These are phyloP conservation scores for Vanderwaltozyma yarrowii DNA, from an alignment of 805 yeast genomes.

Conservation along the genomic window DNA sequence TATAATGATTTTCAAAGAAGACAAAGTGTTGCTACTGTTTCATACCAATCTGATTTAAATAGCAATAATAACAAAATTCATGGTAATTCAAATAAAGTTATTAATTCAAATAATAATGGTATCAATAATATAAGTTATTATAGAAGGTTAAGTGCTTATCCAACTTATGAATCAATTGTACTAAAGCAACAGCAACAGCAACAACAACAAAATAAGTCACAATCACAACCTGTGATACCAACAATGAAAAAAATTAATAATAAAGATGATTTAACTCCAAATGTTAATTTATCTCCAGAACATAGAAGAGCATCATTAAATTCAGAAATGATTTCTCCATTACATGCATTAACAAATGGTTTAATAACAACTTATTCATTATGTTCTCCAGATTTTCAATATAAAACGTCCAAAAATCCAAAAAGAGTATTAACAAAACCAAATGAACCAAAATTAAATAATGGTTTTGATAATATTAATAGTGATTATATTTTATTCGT, in stretches of 20 bases:
- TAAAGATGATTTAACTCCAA: slow-evolving; percentile 50
- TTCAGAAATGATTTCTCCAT: slow-evolving; percentile 62
- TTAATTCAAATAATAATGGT: background rate
- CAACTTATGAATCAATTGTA: slow-evolving; percentile 8
- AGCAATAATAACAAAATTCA: slow-evolving; percentile 1
- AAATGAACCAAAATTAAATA: slow-evolving; percentile 66
- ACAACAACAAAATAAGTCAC: slow-evolving; percentile 1
- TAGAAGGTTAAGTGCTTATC: slow-evolving; percentile 23
- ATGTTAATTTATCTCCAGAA: slow-evolving; percentile 50
- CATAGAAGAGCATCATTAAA: slow-evolving; percentile 60
- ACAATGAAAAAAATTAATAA: slow-evolving; percentile 33
- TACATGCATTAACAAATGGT: slow-evolving; percentile 66
- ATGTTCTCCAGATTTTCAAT: slow-evolving; percentile 77
- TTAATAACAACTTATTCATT: slow-evolving; percentile 72
- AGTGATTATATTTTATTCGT: slow-evolving; percentile 89
- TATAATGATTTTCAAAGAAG: slow-evolving; percentile 28
- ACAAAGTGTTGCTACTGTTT: slow-evolving; percentile 29
- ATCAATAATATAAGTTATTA: slow-evolving; percentile 5
- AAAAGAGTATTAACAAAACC: slow-evolving; percentile 89
- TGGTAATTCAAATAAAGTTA: background rate
- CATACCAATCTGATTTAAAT: slow-evolving; percentile 1
- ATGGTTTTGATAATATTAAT: slow-evolving; percentile 81
- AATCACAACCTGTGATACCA: slow-evolving; percentile 34
- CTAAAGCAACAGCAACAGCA: background rate
- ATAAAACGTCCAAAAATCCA: slow-evolving; percentile 79